Conservation (phyloP, 129 eudicot species). For the Gnaphalium uliginosum region DNA sequence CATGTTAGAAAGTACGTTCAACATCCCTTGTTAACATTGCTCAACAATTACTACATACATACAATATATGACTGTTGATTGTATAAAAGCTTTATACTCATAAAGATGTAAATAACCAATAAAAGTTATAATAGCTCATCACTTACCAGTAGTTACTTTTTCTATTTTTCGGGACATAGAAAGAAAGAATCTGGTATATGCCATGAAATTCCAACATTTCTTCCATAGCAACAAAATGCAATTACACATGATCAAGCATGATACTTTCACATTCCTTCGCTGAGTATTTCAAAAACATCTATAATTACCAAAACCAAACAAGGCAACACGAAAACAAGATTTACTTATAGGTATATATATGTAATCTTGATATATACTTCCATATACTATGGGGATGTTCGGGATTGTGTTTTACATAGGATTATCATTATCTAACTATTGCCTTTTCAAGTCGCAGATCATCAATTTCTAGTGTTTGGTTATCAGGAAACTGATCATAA, state of each 20-base stretch:
- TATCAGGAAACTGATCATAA: not conserved
- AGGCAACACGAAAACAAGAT: not conserved
- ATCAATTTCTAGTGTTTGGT: not conserved
- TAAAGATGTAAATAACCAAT: not conserved
- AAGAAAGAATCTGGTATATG: too few species aligned
- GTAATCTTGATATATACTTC: too few species aligned
- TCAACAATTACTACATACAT: not conserved
- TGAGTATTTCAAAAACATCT: too few species aligned
- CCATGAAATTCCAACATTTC: not conserved
- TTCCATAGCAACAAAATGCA: not conserved
- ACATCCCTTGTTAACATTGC: not conserved
- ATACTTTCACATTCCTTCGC: too few species aligned
- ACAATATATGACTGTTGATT: not conserved
- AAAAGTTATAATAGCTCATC: not conserved
- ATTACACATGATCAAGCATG: too few species aligned
- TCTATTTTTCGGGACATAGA: not conserved
- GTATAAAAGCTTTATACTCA: not conserved
- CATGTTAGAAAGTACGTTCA: not conserved
- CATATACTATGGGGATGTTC: too few species aligned
- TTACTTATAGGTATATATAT: not conserved
- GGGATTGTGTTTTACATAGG: too few species aligned
- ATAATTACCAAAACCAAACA: not conserved
- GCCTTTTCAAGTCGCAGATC: not conserved
- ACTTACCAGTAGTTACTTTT: not conserved
- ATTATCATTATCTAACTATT: too few species aligned